Percentiles rank a stretch among this genome's conserved stretches.
Conservation (phyloP, 2,329 filamentous ascomycete genomes). For the Ophiostoma novo-ulmi region DNA sequence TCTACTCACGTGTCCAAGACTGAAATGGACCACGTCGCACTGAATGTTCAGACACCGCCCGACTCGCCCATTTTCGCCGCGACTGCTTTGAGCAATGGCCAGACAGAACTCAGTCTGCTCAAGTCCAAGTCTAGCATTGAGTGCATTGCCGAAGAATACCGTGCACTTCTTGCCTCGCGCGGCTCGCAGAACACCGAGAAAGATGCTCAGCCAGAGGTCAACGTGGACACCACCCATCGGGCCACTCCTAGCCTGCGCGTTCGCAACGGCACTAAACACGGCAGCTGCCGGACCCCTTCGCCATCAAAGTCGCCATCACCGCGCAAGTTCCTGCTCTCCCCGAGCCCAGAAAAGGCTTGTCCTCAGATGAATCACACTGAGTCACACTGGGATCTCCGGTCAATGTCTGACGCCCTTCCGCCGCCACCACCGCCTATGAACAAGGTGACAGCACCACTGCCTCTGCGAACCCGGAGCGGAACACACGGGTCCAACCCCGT, state of each 20-base stretch:
- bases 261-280: slow-evolving; percentile 18
- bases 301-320: neutral
- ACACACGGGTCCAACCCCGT: neutral
- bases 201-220: slow-evolving; percentile 19
- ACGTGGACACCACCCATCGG: neutral
- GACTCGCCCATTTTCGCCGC: slow-evolving; percentile 14
- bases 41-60: slow-evolving; percentile 20
- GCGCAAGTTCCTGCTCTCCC: slow-evolving; percentile 18
- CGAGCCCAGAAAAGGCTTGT: neutral
- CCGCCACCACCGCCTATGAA: neutral
- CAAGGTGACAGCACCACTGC: slow-evolving; percentile 16
- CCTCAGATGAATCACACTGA: neutral
- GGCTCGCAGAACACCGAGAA: slow-evolving; percentile 33
- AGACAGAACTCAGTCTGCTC: slow-evolving; percentile 23
- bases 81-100: neutral
- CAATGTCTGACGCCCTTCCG: slow-evolving; percentile 5
- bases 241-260: neutral
- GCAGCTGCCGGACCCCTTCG: neutral
- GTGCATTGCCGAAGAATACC: slow-evolving; percentile 48
- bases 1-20: neutral
- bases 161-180: slow-evolving; percentile 42
- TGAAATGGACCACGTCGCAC: neutral
- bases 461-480: slow-evolving; percentile 19
- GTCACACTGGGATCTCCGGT: slow-evolving; percentile 2
- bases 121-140: slow-evolving; percentile 40